Percentiles rank a stretch among this genome's conserved stretches.
phyloP scores from a whole-genome alignment of 805 yeast species.

The Candida stauntonica region DNA sequence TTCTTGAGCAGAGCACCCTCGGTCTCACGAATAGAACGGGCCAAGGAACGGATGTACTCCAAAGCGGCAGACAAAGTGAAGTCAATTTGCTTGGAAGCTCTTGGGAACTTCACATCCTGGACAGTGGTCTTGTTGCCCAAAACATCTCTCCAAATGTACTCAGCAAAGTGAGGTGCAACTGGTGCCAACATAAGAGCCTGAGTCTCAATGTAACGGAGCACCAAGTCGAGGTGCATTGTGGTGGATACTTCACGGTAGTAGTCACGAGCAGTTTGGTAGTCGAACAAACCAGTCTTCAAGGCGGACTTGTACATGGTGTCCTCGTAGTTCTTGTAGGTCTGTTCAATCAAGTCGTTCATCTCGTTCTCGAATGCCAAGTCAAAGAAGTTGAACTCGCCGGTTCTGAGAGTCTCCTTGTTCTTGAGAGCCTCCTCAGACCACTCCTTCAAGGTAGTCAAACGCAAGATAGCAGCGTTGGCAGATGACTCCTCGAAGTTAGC shows the following conservation, averaged over 20 bases:
- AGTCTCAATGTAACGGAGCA: constrained; percentile 74
- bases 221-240: constrained; percentile 79
- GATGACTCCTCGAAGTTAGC: constrained; percentile 96
- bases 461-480: constrained; percentile 95
- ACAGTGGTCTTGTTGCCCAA: constrained; percentile 62
- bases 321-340: constrained; percentile 65
- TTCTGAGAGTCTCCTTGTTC: constrained; percentile 48
- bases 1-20: constrained; percentile 83
- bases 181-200: constrained; percentile 87
- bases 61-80: constrained; percentile 60
- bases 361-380: constrained; percentile 92
- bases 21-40: constrained; percentile 87
- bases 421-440: constrained; percentile 83
- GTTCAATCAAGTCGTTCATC: constrained; percentile 76
- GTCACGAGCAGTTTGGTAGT: constrained; percentile 92
- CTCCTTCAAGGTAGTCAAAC: constrained; percentile 87
- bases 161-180: constrained; percentile 94
- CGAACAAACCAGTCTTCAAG: constrained; percentile 86
- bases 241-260: constrained; percentile 79
- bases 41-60: constrained; percentile 70
- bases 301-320: constrained; percentile 82
- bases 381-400: constrained; percentile 56
- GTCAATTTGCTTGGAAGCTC: constrained; percentile 63
- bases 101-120: constrained; percentile 78
- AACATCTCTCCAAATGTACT: constrained; percentile 80